Percentiles rank a stretch among this genome's conserved stretches.
phyloP scores from a whole-genome alignment of 345 rosid species.

The Salix suchowensis region DNA sequence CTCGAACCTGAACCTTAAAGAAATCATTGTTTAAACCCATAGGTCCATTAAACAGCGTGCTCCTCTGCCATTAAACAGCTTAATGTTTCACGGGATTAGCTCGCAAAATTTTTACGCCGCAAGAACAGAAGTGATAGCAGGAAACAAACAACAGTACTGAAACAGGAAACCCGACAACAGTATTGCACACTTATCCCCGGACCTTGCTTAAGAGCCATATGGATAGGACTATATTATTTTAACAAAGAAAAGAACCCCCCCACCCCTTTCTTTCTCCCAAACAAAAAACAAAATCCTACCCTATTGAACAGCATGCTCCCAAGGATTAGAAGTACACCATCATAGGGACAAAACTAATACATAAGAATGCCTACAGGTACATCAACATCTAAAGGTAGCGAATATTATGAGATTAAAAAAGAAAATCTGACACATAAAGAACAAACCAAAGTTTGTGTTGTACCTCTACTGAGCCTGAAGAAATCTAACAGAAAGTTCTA shows the following conservation, averaged over 20 bases:
- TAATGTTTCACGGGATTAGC: too few species aligned
- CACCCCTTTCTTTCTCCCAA: background rate
- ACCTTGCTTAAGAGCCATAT: background rate
- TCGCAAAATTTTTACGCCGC: too few species aligned
- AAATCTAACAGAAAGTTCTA: conserved; percentile 55
- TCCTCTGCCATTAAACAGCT: too few species aligned
- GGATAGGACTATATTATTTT: background rate
- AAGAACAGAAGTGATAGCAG: too few species aligned
- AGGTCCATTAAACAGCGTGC: too few species aligned
- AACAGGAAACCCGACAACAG: background rate
- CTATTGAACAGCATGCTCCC: background rate
- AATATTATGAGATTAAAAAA: background rate
- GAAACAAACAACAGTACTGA: background rate
- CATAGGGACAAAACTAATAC: background rate
- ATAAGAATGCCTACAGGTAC: background rate
- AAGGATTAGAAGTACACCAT: background rate
- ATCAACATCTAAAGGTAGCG: background rate
- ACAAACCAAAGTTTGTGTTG: conserved; percentile 37
- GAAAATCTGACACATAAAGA: background rate
- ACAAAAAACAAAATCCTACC: background rate
- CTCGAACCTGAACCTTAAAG: too few species aligned
- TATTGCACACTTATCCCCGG: background rate
- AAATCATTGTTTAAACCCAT: too few species aligned
- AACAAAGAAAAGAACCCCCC: background rate
- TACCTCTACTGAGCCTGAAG: conserved; percentile 64